These are phyloP conservation scores for Umbelopsis vinacea DNA, from an alignment of 192 early-diverging fungal genomes.

Conservation along the genomic window DNA sequence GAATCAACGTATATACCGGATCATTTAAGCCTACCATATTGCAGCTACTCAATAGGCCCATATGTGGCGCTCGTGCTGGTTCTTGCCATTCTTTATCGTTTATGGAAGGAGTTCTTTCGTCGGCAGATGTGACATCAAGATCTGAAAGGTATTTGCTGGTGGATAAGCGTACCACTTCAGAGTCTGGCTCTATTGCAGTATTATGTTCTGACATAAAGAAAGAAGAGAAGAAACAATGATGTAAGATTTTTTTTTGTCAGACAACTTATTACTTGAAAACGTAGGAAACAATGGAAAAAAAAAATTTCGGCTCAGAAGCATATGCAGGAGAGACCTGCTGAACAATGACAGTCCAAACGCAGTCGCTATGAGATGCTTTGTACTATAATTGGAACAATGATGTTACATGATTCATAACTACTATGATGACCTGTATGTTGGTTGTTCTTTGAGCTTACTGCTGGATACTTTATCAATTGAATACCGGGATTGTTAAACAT, in stretches of 20 bases:
- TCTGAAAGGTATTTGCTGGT: background rate
- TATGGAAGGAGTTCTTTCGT: background rate
- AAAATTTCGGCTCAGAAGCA: background rate
- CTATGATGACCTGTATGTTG: too few species aligned
- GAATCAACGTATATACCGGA: too few species aligned
- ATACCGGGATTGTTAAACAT: too few species aligned
- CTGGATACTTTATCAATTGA: too few species aligned
- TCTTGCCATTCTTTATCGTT: background rate
- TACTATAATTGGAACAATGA: too few species aligned
- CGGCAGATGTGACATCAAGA: background rate
- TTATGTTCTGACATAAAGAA: background rate
- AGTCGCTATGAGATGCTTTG: too few species aligned
- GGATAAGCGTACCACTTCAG: background rate
- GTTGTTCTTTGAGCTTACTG: too few species aligned
- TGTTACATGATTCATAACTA: too few species aligned
- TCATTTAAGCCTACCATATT: conserved; percentile 32
- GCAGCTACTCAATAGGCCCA: conserved; percentile 37
- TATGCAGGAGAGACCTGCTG: background rate
- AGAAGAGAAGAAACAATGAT: background rate
- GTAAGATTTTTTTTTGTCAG: background rate
- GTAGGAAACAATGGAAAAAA: background rate
- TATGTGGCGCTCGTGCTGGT: conserved; percentile 28
- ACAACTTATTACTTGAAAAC: background rate
- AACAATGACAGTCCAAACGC: too few species aligned
- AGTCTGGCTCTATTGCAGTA: background rate